Conservation (phyloP, 208 protist genomes). For the Crithidia mellificae region DNA sequence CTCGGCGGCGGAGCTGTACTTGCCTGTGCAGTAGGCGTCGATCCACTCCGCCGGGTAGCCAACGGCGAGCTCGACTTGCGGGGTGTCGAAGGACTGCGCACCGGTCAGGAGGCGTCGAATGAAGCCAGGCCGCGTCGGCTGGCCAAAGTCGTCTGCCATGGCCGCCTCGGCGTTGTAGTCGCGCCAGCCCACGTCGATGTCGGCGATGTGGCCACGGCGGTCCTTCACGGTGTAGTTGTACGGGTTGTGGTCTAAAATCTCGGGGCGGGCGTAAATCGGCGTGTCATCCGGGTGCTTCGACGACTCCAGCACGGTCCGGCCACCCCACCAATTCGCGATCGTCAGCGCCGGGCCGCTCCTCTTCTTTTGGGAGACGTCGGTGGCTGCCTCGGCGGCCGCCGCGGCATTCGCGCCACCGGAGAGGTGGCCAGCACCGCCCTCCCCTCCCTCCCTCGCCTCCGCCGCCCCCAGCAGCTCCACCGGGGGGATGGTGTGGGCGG, state of each 20-base stretch:
- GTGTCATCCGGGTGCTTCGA: slow-evolving; percentile 27
- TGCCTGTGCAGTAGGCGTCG: slow-evolving; percentile 52
- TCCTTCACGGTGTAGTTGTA: slow-evolving; percentile 60
- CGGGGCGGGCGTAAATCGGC: slow-evolving; percentile 34
- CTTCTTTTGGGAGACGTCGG: neutral
- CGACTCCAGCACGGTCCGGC: slow-evolving; percentile 17
- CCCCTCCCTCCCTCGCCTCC: neutral
- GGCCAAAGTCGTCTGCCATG: slow-evolving; percentile 43
- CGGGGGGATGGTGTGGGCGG: slow-evolving; percentile 1
- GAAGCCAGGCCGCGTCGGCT: slow-evolving; percentile 26
- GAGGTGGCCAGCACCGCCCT: neutral
- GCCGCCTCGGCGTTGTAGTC: slow-evolving; percentile 63
- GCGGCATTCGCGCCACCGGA: slow-evolving; percentile 9
- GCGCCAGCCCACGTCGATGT: slow-evolving; percentile 74
- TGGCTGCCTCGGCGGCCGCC: slow-evolving; percentile 5
- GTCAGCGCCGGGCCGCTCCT: slow-evolving; percentile 7
- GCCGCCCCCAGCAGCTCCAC: slow-evolving; percentile 2
- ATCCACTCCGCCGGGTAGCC: slow-evolving; percentile 90
- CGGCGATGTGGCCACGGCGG: slow-evolving; percentile 45
- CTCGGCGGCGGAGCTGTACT: slow-evolving; percentile 56
- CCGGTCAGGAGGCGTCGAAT: slow-evolving; percentile 34
- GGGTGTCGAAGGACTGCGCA: slow-evolving; percentile 30
- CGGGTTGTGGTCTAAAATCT: slow-evolving; percentile 57
- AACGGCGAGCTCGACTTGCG: slow-evolving; percentile 75
- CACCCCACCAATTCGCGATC: slow-evolving; percentile 29